Conservation (phyloP, 1,139 yeast species). For the Hyphopichia buzzinii region DNA sequence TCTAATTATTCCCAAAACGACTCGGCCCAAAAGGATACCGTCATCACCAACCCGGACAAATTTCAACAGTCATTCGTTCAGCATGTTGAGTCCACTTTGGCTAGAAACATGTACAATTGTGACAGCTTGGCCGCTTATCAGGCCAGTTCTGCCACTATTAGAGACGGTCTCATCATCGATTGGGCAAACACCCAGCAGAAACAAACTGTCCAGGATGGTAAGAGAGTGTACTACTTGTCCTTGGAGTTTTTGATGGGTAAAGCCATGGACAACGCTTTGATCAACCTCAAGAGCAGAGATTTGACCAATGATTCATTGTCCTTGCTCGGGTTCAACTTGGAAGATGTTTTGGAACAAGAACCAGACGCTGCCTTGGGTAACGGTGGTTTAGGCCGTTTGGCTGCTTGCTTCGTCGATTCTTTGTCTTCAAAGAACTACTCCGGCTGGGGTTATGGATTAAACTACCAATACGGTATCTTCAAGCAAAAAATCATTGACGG, state of each 20-base stretch:
- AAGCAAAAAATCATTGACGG: conserved; percentile 89
- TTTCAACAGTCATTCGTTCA: conserved; percentile 72
- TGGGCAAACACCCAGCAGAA: conserved; percentile 95
- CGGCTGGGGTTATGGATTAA: conserved; percentile 95
- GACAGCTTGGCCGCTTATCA: conserved; percentile 91
- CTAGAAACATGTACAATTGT: conserved; percentile 87
- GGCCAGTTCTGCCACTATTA: conserved; percentile 75
- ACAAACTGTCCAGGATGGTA: conserved; percentile 80
- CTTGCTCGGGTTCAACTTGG: conserved; percentile 83
- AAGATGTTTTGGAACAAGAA: conserved; percentile 81
- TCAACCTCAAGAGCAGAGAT: conserved; percentile 61
- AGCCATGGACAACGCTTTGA: conserved; percentile 91
- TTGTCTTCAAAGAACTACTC: conserved; percentile 83
- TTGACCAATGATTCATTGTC: conserved; percentile 55
- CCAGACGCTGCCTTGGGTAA: conserved; percentile 95
- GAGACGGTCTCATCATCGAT: conserved; percentile 78
- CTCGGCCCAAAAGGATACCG: conserved; percentile 33
- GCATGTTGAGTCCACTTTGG: conserved; percentile 87
- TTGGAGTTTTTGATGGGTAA: conserved; percentile 93
- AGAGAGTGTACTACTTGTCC: conserved; percentile 83
- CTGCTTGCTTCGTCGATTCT: conserved; percentile 93
- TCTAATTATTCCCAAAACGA: conserved; percentile 10
- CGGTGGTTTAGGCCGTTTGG: conserved; percentile 93
- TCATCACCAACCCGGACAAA: conserved; percentile 16
- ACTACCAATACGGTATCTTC: conserved; percentile 92